These are phyloP conservation scores for Glaciozyma antarctica DNA, from an alignment of 768 basidiomycete species.

Conservation along the genomic window DNA sequence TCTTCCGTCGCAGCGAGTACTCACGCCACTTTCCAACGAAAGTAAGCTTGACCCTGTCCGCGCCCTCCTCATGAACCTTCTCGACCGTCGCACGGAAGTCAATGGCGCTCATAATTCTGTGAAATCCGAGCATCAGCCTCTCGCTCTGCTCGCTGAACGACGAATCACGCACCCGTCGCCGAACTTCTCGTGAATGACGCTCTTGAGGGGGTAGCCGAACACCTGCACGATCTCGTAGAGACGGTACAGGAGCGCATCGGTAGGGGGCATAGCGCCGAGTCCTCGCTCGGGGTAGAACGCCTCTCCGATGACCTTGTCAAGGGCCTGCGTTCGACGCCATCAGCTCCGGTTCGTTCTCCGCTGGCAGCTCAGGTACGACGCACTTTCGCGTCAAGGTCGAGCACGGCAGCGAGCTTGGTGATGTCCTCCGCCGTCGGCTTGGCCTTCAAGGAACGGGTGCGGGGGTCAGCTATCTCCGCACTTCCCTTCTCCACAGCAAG, in stretches of 20 bases:
- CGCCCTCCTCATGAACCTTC: slow-evolving; percentile 9
- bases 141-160: neutral
- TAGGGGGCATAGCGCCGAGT: slow-evolving; percentile 53
- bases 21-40: neutral
- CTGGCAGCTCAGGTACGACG: too few species aligned
- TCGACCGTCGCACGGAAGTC: neutral
- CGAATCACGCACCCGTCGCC: slow-evolving; percentile 6
- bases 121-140: neutral
- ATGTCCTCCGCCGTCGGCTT: slow-evolving; percentile 1
- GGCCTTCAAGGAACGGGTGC: neutral
- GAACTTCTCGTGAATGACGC: slow-evolving; percentile 20
- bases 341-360: neutral
- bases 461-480: neutral
- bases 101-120: slow-evolving; percentile 11
- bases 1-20: too few species aligned
- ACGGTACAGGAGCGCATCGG: slow-evolving; percentile 70
- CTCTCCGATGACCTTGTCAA: slow-evolving; percentile 49
- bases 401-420: neutral
- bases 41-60: slow-evolving; percentile 6
- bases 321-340: slow-evolving; percentile 13
- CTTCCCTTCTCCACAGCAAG: too few species aligned
- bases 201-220: slow-evolving; percentile 10
- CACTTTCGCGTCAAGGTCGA: neutral
- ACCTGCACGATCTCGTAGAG: slow-evolving; percentile 51
- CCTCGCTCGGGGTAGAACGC: slow-evolving; percentile 62